Conservation (phyloP, 2,329 filamentous ascomycete genomes). For the Arthrobotrys entomopaga region DNA sequence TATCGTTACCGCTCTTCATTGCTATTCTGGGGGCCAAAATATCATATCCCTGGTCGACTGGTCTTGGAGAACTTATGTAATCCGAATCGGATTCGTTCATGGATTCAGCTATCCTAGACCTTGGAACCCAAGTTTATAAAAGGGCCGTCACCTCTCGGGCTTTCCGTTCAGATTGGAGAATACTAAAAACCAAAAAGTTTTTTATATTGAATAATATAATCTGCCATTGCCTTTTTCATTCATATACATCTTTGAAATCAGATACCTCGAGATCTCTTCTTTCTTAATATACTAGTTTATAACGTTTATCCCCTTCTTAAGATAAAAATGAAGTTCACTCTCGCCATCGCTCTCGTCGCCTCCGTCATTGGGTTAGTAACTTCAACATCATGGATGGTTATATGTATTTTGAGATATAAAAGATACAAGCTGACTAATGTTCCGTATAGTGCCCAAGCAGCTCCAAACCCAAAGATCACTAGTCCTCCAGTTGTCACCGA, state of each 20-base stretch:
- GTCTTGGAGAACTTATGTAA: conserved; percentile 16
- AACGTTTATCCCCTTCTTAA: too few relatives aligned
- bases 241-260: neutral
- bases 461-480: conserved; percentile 37
- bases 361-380: conserved; percentile 33
- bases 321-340: conserved; percentile 47
- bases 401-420: neutral
- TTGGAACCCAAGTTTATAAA: conserved; percentile 30
- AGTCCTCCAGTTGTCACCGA: conserved; percentile 5
- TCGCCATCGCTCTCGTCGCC: conserved; percentile 30
- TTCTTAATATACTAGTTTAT: too few relatives aligned
- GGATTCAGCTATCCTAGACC: neutral
- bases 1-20: conserved; percentile 27
- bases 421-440: neutral
- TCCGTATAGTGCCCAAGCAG: conserved; percentile 39
- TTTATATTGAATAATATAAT: neutral
- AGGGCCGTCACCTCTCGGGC: conserved; percentile 12
- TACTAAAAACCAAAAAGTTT: neutral
- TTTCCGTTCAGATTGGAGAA: neutral
- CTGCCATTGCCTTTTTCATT: neutral
- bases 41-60: too few relatives aligned
- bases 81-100: conserved; percentile 19
- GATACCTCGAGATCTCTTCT: too few relatives aligned
- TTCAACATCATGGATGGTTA: neutral
- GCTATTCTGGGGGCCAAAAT: conserved; percentile 4